A percentile compares a stretch with the other conserved stretches of the same genome.
phyloP scores from a whole-genome alignment of 2,329 filamentous ascomycete genomes.

The Thermothelomyces thermophilus region DNA sequence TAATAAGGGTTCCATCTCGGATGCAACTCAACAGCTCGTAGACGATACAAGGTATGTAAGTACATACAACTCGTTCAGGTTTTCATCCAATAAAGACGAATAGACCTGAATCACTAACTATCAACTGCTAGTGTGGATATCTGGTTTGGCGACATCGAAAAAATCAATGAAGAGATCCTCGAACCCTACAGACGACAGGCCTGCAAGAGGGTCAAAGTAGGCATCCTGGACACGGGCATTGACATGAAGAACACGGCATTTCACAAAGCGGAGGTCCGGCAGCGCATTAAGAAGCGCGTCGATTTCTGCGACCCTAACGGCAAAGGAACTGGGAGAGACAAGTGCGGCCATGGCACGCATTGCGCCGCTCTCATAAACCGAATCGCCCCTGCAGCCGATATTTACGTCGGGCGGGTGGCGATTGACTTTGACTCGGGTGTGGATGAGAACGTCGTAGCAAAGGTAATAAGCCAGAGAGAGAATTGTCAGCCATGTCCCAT shows the following conservation, averaged over 20 bases:
- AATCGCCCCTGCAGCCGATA: not conserved
- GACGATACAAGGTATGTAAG: no score
- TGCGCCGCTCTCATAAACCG: not conserved
- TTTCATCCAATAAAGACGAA: no score
- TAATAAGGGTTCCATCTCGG: no score
- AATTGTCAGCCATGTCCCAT: no score
- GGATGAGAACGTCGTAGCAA: not conserved
- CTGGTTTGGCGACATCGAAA: not conserved
- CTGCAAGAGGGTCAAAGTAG: not conserved
- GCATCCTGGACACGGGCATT: conserved; percentile 1
- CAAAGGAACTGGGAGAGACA: not conserved
- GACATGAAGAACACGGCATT: not conserved
- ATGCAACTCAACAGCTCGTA: no score
- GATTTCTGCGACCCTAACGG: not conserved
- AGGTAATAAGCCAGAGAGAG: not conserved
- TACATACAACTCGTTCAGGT: no score
- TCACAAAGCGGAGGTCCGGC: not conserved
- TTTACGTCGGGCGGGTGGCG: not conserved
- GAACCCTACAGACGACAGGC: not conserved
- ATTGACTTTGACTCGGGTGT: not conserved
- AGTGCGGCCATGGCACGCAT: not conserved
- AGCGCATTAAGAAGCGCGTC: not conserved
- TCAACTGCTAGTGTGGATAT: not conserved
- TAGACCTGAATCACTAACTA: not conserved
- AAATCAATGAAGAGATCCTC: not conserved